A percentile compares a stretch with the other conserved stretches of the same genome.
These are phyloP conservation scores for Tylopilus rubrobrunneus DNA, from an alignment of 768 basidiomycete genomes.

Conservation along the genomic window DNA sequence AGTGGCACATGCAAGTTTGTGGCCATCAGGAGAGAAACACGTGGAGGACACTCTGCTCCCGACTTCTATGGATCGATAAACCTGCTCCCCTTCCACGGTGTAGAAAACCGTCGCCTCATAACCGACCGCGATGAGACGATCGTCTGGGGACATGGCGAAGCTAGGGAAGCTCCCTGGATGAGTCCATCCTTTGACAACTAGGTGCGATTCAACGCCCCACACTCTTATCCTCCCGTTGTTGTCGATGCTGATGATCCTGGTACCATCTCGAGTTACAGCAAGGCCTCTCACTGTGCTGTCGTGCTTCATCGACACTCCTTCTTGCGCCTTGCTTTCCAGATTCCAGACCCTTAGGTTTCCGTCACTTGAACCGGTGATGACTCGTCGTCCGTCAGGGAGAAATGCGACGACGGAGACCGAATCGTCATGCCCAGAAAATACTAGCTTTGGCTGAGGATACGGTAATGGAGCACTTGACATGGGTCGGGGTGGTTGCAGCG, in stretches of 20 bases:
- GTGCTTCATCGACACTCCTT: not conserved
- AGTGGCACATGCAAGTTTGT: constrained; percentile 2
- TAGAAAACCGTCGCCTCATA: not conserved
- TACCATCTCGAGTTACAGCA: not conserved
- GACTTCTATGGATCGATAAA: not conserved
- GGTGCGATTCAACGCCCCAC: not conserved
- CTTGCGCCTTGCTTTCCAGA: not conserved
- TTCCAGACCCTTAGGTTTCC: not conserved
- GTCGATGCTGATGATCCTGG: not conserved
- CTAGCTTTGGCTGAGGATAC: too few relatives aligned
- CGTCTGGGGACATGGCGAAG: not conserved
- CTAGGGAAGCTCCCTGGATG: not conserved
- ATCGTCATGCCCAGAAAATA: too few relatives aligned
- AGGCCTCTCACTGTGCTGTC: not conserved
- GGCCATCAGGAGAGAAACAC: not conserved
- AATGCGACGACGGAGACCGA: not conserved
- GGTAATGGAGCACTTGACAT: too few relatives aligned
- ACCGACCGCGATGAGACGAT: not conserved
- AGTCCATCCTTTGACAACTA: not conserved
- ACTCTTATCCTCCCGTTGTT: not conserved
- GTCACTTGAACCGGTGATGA: not conserved
- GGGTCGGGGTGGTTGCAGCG: too few relatives aligned
- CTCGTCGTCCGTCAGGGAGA: not conserved
- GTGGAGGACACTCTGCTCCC: not conserved
- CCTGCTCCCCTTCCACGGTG: not conserved